phyloP scores from a whole-genome alignment of 331 rosid species.

The Stylosanthes scabra region DNA sequence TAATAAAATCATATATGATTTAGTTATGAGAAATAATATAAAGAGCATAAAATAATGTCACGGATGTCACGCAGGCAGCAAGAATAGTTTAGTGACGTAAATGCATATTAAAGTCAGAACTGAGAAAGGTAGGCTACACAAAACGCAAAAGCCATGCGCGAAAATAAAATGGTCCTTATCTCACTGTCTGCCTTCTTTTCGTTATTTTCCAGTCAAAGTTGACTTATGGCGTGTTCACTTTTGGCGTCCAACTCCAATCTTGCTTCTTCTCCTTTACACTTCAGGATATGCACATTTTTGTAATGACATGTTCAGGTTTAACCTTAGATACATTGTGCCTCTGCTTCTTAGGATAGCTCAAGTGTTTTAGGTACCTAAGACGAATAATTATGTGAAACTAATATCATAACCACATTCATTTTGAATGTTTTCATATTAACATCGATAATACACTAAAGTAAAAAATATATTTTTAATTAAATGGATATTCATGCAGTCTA shows the following conservation, averaged over 20 bases:
- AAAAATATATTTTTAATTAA: no score
- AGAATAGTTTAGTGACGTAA: not conserved
- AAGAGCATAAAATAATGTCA: not conserved
- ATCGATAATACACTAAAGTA: no score
- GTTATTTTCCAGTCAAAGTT: not conserved
- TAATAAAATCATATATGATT: no score
- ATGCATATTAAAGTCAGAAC: not conserved
- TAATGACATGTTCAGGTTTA: not conserved
- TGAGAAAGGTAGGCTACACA: not conserved
- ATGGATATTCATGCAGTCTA: no score
- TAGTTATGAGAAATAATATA: not conserved
- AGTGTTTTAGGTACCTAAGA: not conserved
- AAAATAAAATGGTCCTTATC: not conserved
- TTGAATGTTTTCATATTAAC: not conserved
- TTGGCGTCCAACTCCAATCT: not conserved
- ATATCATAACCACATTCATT: not conserved
- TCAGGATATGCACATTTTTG: not conserved
- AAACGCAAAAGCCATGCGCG: not conserved
- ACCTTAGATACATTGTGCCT: not conserved
- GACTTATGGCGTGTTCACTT: not conserved
- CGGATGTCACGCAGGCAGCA: no score
- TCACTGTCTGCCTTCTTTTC: not conserved
- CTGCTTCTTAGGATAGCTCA: not conserved
- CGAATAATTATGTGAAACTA: not conserved
- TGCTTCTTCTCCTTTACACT: not conserved